Evolutionary conservation across 352 stramenopile species (phyloP).

Genomic region (Globisporangium uncinulatum): DNA sequence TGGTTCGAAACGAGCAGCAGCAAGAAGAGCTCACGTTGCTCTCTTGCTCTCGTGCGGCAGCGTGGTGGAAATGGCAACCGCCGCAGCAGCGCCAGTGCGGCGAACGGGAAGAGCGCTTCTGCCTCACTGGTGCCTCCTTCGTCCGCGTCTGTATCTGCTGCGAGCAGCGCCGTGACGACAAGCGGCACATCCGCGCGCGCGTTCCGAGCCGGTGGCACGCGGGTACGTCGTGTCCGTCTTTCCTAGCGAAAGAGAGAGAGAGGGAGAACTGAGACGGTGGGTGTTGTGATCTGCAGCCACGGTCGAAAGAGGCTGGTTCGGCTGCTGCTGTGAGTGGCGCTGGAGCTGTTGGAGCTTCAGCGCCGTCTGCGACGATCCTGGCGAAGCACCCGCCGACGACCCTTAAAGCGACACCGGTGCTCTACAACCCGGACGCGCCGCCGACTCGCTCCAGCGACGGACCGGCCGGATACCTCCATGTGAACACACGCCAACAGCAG

Average conservation of each 20-base stretch:
- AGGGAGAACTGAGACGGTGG: background rate
- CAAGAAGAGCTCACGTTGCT: background rate
- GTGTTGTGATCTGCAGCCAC: slow-evolving; percentile 13
- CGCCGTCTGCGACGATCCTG: slow-evolving; percentile 18
- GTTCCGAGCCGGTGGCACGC: slow-evolving; percentile 20
- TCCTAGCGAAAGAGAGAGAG: background rate
- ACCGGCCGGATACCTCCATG: slow-evolving; percentile 9
- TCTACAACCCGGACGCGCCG: slow-evolving; percentile 11
- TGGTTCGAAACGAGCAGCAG: background rate
- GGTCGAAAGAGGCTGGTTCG: slow-evolving; percentile 20
- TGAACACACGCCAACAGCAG: slow-evolving; percentile 10
- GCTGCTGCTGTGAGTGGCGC: background rate
- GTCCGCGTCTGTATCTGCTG: background rate
- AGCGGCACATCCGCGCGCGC: slow-evolving; percentile 15
- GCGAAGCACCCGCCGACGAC: slow-evolving; percentile 41
- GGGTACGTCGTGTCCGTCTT: slow-evolving; percentile 6
- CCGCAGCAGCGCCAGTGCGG: slow-evolving; percentile 1
- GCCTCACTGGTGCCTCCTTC: background rate
- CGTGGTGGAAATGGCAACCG: slow-evolving; percentile 23
- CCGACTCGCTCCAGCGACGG: slow-evolving; percentile 10
- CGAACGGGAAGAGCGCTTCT: slow-evolving; percentile 1
- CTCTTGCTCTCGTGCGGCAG: background rate
- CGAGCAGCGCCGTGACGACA: background rate
- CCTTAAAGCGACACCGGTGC: slow-evolving; percentile 12
- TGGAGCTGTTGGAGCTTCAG: slow-evolving; percentile 1